phyloP scores from a whole-genome alignment of 208 protist genomes.

The Crithidia brevicula region DNA sequence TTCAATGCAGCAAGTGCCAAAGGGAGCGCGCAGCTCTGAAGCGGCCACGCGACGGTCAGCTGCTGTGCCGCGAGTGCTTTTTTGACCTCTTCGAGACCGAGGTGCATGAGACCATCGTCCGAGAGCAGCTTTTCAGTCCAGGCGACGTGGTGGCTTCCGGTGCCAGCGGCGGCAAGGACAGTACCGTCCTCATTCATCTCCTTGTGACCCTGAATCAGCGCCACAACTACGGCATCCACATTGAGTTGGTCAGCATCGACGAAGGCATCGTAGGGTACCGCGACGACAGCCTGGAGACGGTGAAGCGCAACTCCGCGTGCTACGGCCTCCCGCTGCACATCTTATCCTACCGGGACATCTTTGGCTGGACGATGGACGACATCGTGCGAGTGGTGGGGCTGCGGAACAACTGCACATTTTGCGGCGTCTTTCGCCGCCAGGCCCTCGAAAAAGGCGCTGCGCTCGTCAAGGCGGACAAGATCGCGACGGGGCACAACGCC shows the following conservation, averaged over 20 bases:
- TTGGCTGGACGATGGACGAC: conserved; percentile 98
- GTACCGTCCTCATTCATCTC: conserved; percentile 96
- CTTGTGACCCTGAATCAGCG: conserved; percentile 92
- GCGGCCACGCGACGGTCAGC: conserved; percentile 87
- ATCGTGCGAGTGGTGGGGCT: conserved; percentile 94
- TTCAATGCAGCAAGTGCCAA: conserved; percentile 62
- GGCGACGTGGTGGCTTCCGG: conserved; percentile 95
- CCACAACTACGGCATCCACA: conserved; percentile 92
- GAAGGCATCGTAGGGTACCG: conserved; percentile 98
- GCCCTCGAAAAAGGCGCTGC: conserved; percentile 95
- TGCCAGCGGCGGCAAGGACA: conserved; percentile 97
- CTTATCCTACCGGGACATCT: conserved; percentile 96
- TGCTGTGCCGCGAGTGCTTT: conserved; percentile 96
- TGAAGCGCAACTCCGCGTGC: conserved; percentile 92
- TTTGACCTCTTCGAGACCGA: conserved; percentile 95
- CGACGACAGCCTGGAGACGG: conserved; percentile 97
- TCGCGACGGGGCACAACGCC: conserved; percentile 99
- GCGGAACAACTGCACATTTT: conserved; percentile 97
- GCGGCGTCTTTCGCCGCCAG: conserved; percentile 97
- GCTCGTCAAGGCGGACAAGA: conserved; percentile 88
- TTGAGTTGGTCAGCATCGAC: conserved; percentile 97
- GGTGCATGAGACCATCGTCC: conserved; percentile 95
- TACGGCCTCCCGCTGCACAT: conserved; percentile 96
- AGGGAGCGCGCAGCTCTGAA: conserved; percentile 72
- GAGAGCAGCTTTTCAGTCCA: conserved; percentile 87